A percentile compares a stretch with the other conserved stretches of the same genome.
phyloP scores from a whole-genome alignment of 768 basidiomycete species.

The Glaciozyma martinii region DNA sequence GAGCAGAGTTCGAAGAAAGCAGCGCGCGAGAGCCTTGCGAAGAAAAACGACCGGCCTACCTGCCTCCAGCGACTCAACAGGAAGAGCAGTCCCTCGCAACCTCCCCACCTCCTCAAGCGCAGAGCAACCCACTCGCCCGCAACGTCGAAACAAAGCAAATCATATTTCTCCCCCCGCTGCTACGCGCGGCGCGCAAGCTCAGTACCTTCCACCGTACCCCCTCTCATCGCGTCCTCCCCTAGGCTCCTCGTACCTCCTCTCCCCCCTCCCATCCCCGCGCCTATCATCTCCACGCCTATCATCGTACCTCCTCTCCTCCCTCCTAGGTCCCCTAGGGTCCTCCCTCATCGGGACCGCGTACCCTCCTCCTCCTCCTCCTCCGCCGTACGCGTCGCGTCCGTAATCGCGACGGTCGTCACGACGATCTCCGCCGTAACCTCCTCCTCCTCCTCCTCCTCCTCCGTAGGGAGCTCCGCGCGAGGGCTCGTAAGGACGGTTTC shows the following conservation, averaged over 20 bases:
- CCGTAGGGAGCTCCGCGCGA: slow-evolving; percentile 58
- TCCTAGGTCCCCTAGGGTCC: slow-evolving; percentile 23
- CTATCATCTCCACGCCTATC: slow-evolving; percentile 38
- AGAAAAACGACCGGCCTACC: too few relatives aligned
- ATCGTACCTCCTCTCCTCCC: slow-evolving; percentile 38
- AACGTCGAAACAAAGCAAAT: too few relatives aligned
- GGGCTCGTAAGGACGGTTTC: slow-evolving; percentile 68
- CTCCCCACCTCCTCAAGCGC: too few relatives aligned
- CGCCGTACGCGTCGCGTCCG: background rate
- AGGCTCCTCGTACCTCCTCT: slow-evolving; percentile 17
- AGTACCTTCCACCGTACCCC: too few relatives aligned
- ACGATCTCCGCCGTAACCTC: slow-evolving; percentile 41
- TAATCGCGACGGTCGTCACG: background rate
- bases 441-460: slow-evolving; percentile 42
- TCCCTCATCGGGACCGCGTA: slow-evolving; percentile 30
- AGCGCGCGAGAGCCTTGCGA: too few relatives aligned
- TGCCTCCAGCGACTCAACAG: background rate
- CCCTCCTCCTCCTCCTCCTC: slow-evolving; percentile 27
- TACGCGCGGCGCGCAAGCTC: background rate
- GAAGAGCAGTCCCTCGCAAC: background rate
- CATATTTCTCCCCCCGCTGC: background rate
- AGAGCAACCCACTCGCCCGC: too few relatives aligned
- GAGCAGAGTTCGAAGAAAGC: too few relatives aligned
- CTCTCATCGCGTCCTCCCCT: background rate
- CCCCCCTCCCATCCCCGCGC: background rate